Evolutionary conservation across 2,329 filamentous ascomycete genomes (phyloP), one percentile per base, ranked within the genome.

Genomic region (Emmonsia crescens): DNA sequence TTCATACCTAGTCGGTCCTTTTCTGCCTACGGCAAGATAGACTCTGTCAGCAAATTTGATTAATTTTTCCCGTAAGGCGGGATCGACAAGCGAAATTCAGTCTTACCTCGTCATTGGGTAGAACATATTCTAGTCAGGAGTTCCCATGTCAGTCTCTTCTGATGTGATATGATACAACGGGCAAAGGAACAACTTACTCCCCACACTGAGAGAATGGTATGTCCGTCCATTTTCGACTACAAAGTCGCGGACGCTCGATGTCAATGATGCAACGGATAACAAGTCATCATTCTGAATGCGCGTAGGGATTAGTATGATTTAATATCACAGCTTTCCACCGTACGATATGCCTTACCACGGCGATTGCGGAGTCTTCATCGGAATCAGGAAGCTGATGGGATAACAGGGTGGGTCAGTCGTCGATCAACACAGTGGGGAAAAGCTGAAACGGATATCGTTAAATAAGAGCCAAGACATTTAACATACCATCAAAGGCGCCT

Each of bases 201-300:
- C 60, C 19, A 29, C 64, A 61, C 21, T 65, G 57, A 66, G 69
- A 9, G 69, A 64, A 61, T 70, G 68, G 33, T 69, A 71, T 44
- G 65, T 64, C 31, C 69, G 62, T n/a, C 65, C 66, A 60, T 68
- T 63, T n/a, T 66, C 65, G 38, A 64, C 16, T 10, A 44, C 42
- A 36, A 59, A 36, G 29, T 24, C 44, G n/a, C 51, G 49, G 21
- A 29, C 52, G 14, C 52, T 56, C 9, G 40, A 29, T 8, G 38
- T 61, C 42, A 56, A 51, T 21, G 31, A 61, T 31, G 40, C 29
- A 49, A 59, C 6, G 31, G 57, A 59, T 12, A 51, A 5, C 14
- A 40, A n/a, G 29, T 54, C 36, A 14, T 51, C 49, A 36, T 60
- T 49, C 46, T 54, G 36, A 49, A 55, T 10, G 44, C 24, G 10